Percentiles rank a stretch among this genome's conserved stretches.
Conservation (phyloP, 2,329 filamentous ascomycete genomes). For the Curvularia sp. region DNA sequence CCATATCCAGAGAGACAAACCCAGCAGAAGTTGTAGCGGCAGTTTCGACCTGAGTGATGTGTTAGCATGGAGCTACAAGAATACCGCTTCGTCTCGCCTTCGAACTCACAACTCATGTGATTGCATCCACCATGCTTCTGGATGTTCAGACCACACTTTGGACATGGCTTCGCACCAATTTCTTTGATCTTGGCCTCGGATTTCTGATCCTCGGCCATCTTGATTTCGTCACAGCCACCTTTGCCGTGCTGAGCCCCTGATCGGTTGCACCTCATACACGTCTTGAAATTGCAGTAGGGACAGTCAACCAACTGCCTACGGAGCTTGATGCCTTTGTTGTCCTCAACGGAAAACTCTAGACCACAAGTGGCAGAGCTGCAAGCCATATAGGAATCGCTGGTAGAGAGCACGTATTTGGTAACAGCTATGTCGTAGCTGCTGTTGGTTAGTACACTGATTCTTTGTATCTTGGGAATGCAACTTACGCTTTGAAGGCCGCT, state of each 20-base stretch:
- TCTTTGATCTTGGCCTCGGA: slow-evolving; percentile 25
- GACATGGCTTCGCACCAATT: slow-evolving; percentile 39
- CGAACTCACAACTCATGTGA: slow-evolving; percentile 35
- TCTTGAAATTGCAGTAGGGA: slow-evolving; percentile 32
- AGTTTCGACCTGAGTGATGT: slow-evolving; percentile 17
- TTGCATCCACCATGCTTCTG: slow-evolving; percentile 39
- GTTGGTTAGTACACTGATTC: slow-evolving; percentile 8
- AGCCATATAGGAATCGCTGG: slow-evolving; percentile 21
- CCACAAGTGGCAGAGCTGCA: slow-evolving; percentile 34
- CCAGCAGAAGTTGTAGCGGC: slow-evolving; percentile 36
- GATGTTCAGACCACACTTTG: slow-evolving; percentile 35
- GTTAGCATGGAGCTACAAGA: background rate
- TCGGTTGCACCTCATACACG: slow-evolving; percentile 34
- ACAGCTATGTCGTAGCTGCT: slow-evolving; percentile 34
- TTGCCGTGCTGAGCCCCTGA: slow-evolving; percentile 24
- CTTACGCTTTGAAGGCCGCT: slow-evolving; percentile 26
- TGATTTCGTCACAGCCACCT: slow-evolving; percentile 24
- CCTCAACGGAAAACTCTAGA: slow-evolving; percentile 33
- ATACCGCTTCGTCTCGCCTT: background rate
- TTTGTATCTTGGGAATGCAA: background rate
- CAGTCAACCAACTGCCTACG: slow-evolving; percentile 27
- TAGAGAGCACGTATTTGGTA: slow-evolving; percentile 22
- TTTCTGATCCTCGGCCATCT: slow-evolving; percentile 26
- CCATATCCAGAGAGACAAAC: slow-evolving; percentile 23
- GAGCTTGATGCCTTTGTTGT: background rate